These are phyloP conservation scores for Zymoseptoria tritici DNA, from an alignment of 2,329 filamentous ascomycete species.

Conservation along the genomic window DNA sequence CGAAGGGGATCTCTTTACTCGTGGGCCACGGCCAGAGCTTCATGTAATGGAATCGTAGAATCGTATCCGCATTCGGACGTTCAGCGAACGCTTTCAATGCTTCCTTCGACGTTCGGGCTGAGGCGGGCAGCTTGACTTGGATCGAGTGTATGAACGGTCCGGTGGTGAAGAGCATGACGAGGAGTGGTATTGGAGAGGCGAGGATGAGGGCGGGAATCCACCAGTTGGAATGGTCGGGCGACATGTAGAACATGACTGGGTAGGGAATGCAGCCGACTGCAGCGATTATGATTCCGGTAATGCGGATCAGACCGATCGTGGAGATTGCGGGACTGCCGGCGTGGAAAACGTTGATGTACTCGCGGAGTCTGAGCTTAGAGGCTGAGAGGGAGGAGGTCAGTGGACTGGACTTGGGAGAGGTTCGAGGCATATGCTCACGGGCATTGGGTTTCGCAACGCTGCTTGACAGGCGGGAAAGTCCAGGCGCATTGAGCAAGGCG, in stretches of 20 bases:
- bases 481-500: not conserved
- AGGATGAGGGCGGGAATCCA: conserved; percentile 37
- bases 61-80: conserved; percentile 37
- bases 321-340: conserved; percentile 60
- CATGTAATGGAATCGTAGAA: conserved; percentile 36
- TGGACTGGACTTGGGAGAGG: not conserved
- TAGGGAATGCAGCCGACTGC: conserved; percentile 55
- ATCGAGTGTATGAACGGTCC: conserved; percentile 67
- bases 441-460: not conserved
- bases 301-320: conserved; percentile 62
- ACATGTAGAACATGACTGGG: conserved; percentile 49
- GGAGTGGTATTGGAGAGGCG: conserved; percentile 57
- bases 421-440: not conserved
- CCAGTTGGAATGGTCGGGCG: conserved; percentile 38
- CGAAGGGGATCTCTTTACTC: conserved; percentile 20
- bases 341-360: conserved; percentile 63
- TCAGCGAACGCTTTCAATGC: conserved; percentile 46
- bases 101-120: conserved; percentile 54
- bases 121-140: conserved; percentile 59
- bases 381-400: not conserved
- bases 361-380: conserved; percentile 39
- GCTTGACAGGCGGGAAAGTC: not conserved
- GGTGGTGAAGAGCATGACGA: conserved; percentile 57
- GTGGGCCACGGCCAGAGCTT: conserved; percentile 34
- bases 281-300: conserved; percentile 63